Evolutionary conservation across 768 basidiomycete species (phyloP).

Genomic region (Termitomyces sp.): DNA sequence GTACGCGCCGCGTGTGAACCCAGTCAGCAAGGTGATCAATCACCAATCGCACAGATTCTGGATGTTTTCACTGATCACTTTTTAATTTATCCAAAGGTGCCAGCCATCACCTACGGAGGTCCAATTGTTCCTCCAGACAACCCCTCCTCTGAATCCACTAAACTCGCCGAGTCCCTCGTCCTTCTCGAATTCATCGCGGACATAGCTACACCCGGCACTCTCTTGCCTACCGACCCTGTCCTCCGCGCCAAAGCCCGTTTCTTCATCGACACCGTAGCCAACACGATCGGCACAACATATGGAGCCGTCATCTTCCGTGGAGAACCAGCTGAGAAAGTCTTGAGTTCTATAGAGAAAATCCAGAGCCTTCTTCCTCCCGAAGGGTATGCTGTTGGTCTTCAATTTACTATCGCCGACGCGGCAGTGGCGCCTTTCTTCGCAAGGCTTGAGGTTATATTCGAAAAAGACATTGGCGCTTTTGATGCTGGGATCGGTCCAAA

Average conservation of each 20-base stretch:
- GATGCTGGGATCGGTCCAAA: conserved; percentile 41
- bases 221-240: conserved; percentile 53
- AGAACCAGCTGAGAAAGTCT: conserved; percentile 33
- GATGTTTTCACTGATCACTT: too few relatives aligned
- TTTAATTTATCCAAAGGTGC: conserved; percentile 31
- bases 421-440: conserved; percentile 56
- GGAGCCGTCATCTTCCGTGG: conserved; percentile 30
- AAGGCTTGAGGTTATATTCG: conserved; percentile 36
- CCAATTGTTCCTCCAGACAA: conserved; percentile 46
- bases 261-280: conserved; percentile 51
- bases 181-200: conserved; percentile 66
- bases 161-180: conserved; percentile 60
- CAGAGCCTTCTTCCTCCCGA: conserved; percentile 44
- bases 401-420: conserved; percentile 61
- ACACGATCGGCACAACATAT: conserved; percentile 36
- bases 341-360: conserved; percentile 37
- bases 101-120: conserved; percentile 58
- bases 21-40: conserved; percentile 51
- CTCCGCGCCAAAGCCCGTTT: conserved; percentile 53
- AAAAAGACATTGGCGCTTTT: conserved; percentile 48
- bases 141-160: conserved; percentile 55
- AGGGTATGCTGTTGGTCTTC: conserved; percentile 37
- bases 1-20: conserved; percentile 63
- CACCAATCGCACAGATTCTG: not conserved
- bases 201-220: conserved; percentile 33